Base-by-base conservation (phyloP, 2,329 filamentous ascomycete species). In the Xylariaceae sp. region DNA sequence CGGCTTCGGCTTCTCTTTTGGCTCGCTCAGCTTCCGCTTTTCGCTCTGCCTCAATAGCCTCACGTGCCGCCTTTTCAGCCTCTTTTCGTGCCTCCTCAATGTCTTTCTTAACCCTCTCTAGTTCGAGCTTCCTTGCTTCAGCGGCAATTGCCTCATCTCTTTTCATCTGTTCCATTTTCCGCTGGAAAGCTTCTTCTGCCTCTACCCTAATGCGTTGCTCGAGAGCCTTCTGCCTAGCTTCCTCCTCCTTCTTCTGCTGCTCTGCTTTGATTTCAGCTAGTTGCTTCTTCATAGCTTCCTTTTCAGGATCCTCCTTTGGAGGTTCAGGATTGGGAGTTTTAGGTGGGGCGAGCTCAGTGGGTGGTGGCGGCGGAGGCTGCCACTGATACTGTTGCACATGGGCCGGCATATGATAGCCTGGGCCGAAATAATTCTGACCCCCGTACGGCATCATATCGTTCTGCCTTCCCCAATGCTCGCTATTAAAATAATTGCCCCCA, bases 221-320 rank as follows among this genome's bases (percentile, higher is more conserved):
- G 0, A 76, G 57, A 43, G 77, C 75, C 4, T 70, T 70, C 50
- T 76, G 72, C 62, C 71, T 75, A 27, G 77, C 74, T 8, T 73
- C 75, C 9, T 76, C 76, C 46, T 77, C 78, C 55, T 72, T 74
- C 57, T 70, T 73, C 24, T 75, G 76, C 51, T 78, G 71, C 24
- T 75, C 75, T 3, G 70, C 72, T 57, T 82, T 76, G 36, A 82
- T 74, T 8, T 73, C 71, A 10, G 78, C 76, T 13, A 89, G 70
- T 61, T 87, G 80, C 57, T 82, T 78, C 57, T 86, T 80, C 51
- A 87, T 78, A n/a, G 76, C 75, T 57, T 87, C 75, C 63, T 84
- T 84, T 50, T 87, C 81, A 1, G 81, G 77, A 47, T 87, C 81
- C 24, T 59, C 57, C 30, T 64, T 64, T 29, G 58, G 53, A 4